phyloP scores from a whole-genome alignment of 352 stramenopile species.

The Salisapilia sapeloensis region DNA sequence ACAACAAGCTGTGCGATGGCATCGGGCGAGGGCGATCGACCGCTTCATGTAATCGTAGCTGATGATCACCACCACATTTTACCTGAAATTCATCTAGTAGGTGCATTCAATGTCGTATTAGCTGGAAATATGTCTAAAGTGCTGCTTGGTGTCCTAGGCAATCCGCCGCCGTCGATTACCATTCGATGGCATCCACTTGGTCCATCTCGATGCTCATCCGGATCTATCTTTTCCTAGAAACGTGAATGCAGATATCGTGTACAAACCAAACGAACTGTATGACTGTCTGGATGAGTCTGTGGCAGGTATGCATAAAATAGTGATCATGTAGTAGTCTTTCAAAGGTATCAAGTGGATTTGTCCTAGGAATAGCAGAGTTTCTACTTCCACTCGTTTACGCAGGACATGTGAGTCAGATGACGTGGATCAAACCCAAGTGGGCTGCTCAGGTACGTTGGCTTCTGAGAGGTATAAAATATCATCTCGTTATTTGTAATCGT shows the following conservation, averaged over 20 bases:
- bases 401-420: constrained; percentile 54
- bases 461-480: neutral
- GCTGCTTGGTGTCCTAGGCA: constrained; percentile 12
- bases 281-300: constrained; percentile 41
- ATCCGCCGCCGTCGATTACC: constrained; percentile 53
- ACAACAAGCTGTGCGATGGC: too few relatives aligned
- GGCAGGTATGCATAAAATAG: too few relatives aligned
- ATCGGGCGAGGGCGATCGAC: too few relatives aligned
- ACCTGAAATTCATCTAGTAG: constrained; percentile 42
- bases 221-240: constrained; percentile 59
- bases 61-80: constrained; percentile 74
- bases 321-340: neutral
- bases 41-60: constrained; percentile 30
- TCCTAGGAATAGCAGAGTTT: constrained; percentile 71
- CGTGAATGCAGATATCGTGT: constrained; percentile 26
- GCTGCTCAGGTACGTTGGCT: constrained; percentile 25
- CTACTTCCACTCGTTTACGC: constrained; percentile 60
- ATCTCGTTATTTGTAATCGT: neutral
- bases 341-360: neutral
- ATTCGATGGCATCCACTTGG: constrained; percentile 38
- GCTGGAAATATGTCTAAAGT: neutral
- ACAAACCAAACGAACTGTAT: constrained; percentile 52
- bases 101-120: neutral
- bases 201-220: constrained; percentile 78
- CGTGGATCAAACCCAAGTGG: constrained; percentile 76